Conservation (phyloP, 352 stramenopile genomes). For the Halophytophthora polymorphica region DNA sequence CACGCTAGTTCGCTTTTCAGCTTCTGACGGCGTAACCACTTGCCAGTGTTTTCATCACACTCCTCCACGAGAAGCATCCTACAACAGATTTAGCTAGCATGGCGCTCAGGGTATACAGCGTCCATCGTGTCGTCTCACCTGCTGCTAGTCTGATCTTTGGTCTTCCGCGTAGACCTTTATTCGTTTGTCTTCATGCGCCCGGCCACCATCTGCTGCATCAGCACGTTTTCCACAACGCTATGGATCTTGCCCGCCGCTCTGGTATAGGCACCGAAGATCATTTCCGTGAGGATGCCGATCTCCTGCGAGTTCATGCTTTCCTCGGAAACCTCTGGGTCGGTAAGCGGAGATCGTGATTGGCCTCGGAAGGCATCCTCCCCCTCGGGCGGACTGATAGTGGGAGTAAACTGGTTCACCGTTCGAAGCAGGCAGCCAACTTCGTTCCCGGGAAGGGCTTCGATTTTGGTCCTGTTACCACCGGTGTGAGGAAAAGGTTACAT, state of each 20-base stretch:
- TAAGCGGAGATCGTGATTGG: constrained; percentile 1
- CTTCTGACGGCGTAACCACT: too few relatives aligned
- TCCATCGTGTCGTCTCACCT: too few relatives aligned
- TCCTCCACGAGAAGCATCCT: too few relatives aligned
- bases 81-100: too few relatives aligned
- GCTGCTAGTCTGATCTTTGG: too few relatives aligned
- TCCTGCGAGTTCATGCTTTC: constrained; percentile 5
- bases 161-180: too few relatives aligned
- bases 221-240: constrained; percentile 29
- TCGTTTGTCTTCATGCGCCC: background rate
- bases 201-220: constrained; percentile 23
- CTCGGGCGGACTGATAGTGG: background rate
- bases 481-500: background rate
- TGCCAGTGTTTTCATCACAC: too few relatives aligned
- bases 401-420: constrained; percentile 10
- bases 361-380: constrained; percentile 1
- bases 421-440: constrained; percentile 10
- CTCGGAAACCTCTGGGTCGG: background rate
- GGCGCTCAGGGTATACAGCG: too few relatives aligned
- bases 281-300: constrained; percentile 32
- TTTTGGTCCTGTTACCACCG: constrained; percentile 8
- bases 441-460: constrained; percentile 3
- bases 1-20: too few relatives aligned
- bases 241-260: constrained; percentile 23
- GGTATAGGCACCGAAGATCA: constrained; percentile 24